Conservation (phyloP, 1,284 basidiomycete species). For the Porodaedalea pini region DNA sequence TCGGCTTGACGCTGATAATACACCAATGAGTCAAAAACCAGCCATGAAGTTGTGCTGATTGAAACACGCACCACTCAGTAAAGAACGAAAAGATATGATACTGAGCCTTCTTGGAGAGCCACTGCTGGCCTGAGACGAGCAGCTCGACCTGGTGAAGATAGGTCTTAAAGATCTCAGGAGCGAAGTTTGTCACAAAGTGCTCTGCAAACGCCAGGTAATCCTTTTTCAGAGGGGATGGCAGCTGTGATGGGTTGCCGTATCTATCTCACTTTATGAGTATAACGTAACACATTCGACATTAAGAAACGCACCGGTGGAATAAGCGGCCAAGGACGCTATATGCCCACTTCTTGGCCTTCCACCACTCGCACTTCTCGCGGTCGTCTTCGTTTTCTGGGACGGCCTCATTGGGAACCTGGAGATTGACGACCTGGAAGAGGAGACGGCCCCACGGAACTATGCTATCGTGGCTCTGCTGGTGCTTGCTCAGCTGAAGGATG, state of each 20-base stretch:
- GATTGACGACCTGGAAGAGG: constrained; percentile 72
- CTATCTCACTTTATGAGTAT: constrained; percentile 32
- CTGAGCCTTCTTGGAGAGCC: constrained; percentile 79
- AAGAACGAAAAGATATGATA: constrained; percentile 81
- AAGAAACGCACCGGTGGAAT: constrained; percentile 57
- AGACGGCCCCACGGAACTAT: constrained; percentile 83
- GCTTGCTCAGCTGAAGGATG: constrained; percentile 61
- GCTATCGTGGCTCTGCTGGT: constrained; percentile 71
- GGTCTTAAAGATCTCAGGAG: constrained; percentile 78
- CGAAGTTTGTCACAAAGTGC: constrained; percentile 75
- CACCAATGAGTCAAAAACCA: constrained; percentile 9
- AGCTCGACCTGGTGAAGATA: constrained; percentile 76
- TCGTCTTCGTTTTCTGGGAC: constrained; percentile 72
- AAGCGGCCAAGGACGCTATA: constrained; percentile 70
- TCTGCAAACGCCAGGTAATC: constrained; percentile 71
- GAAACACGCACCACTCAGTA: constrained; percentile 71
- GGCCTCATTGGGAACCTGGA: constrained; percentile 59
- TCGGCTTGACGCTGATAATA: constrained; percentile 75
- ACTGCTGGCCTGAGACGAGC: constrained; percentile 64
- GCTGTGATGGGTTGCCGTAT: constrained; percentile 82
- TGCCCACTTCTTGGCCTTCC: constrained; percentile 89
- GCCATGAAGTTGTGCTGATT: neutral
- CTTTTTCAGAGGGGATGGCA: constrained; percentile 65
- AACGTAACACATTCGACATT: constrained; percentile 7
- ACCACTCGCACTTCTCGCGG: constrained; percentile 77